Evolutionary conservation across 2,329 filamentous ascomycete species (phyloP).

Genomic region (Volutella citrinella): DNA sequence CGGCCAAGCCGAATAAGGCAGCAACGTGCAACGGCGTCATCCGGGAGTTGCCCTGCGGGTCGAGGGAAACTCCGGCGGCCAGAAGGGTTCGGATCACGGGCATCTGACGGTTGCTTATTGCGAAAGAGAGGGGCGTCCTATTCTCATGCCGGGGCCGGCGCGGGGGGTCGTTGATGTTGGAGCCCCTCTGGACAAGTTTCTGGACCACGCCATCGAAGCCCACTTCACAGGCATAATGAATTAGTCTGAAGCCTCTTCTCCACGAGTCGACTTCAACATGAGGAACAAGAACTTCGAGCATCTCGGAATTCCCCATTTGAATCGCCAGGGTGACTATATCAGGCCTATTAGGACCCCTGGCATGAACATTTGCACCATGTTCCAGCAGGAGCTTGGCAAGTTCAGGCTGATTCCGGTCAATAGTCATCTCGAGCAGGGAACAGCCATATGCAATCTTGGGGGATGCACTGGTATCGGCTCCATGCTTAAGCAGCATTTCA

Average conservation of each 20-base stretch:
- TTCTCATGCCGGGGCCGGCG: no score
- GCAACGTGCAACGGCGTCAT: conserved; percentile 15
- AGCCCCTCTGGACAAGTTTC: conserved; percentile 12
- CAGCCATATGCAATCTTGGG: conserved; percentile 8
- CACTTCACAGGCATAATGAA: conserved; percentile 14
- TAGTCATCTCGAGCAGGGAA: conserved; percentile 11
- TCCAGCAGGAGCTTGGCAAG: conserved; percentile 12
- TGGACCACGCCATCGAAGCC: conserved; percentile 12
- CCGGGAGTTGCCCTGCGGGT: no score
- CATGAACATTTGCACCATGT: conserved; percentile 8
- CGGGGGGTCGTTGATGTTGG: conserved; percentile 14
- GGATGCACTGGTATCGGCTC: conserved; percentile 13
- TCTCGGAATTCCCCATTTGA: conserved; percentile 7
- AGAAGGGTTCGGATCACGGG: conserved; percentile 10
- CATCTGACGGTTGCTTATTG: conserved; percentile 7
- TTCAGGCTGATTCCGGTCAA: conserved; percentile 11
- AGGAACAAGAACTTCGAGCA: conserved; percentile 11
- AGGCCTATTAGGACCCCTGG: conserved; percentile 6
- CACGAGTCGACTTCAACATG: conserved; percentile 12
- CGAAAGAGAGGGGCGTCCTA: conserved; percentile 15
- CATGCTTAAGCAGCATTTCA: conserved; percentile 11
- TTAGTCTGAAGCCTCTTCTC: conserved; percentile 10
- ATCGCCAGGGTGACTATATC: conserved; percentile 12
- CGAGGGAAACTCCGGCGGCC: conserved; percentile 12
- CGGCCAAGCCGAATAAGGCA: conserved; percentile 6